phyloP scores from a whole-genome alignment of 1,139 yeast genomes.

The Citeromyces hawaiiensis region DNA sequence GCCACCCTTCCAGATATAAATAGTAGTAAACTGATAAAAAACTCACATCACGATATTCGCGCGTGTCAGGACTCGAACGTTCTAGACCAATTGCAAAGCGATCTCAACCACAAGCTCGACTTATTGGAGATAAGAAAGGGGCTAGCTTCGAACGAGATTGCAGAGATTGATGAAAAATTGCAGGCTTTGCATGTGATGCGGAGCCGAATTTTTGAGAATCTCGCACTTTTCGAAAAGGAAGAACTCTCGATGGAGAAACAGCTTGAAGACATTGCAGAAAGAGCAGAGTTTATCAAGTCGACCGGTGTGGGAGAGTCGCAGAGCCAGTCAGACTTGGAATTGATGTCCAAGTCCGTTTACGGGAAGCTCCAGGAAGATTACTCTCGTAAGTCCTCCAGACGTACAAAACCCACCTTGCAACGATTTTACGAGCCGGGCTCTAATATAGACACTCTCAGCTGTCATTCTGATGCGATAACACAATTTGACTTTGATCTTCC shows the following conservation, averaged over 20 bases:
- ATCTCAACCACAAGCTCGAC: constrained; percentile 33
- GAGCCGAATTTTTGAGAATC: constrained; percentile 36
- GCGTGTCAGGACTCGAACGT: constrained; percentile 23
- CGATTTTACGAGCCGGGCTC: constrained; percentile 49
- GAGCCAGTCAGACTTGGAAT: constrained; percentile 6
- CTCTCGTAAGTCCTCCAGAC: constrained; percentile 22
- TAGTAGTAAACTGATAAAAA: constrained; percentile 9
- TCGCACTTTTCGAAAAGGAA: constrained; percentile 45
- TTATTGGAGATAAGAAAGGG: constrained; percentile 49
- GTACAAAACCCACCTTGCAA: constrained; percentile 46
- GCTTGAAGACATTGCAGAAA: constrained; percentile 25
- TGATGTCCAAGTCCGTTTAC: constrained; percentile 23
- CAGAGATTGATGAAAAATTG: constrained; percentile 46
- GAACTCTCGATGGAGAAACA: constrained; percentile 38
- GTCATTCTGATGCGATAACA: constrained; percentile 37
- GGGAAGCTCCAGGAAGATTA: constrained; percentile 19
- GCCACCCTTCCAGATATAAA: constrained; percentile 38
- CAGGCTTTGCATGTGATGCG: constrained; percentile 34
- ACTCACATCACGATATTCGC: constrained; percentile 13
- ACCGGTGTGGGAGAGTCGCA: constrained; percentile 5
- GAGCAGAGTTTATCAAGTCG: constrained; percentile 20
- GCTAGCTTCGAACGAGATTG: constrained; percentile 46
- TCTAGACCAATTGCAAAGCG: constrained; percentile 22
- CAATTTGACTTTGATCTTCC: constrained; percentile 57
- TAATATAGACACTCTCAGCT: constrained; percentile 32